Evolutionary conservation across 179 eudicot species (phyloP), one percentile per base, ranked within the genome.

Genomic region (Amaranthus tricolor): DNA sequence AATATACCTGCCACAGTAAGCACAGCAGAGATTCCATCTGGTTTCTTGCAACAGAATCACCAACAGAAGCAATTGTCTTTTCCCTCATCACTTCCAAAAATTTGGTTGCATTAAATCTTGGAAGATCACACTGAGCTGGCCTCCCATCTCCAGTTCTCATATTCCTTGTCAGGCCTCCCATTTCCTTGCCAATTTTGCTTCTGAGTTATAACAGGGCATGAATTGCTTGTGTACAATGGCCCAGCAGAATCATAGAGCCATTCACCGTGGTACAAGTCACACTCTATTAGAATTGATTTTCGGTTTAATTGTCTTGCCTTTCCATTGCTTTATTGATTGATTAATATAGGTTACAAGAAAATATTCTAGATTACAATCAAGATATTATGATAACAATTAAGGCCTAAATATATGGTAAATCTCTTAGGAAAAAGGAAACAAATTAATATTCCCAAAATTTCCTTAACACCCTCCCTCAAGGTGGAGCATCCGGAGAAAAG

Each of bases 1-100:
- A n/a, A n/a, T n/a, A n/a, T 82, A 86, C 96, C 98, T 93, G 94
- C 98, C 96, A 91, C 43, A 91, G 86, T 70, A 93, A 84, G 83
- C 98, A 93, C 72, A 93, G 70, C 74, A 93, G 75, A 13, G 98
- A 91, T 68, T 93, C 96, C 96, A 93, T 91, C 84, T 93, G 98
- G 81, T 93, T 93, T 74, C 94, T 84, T 72, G 97, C 94, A 78
- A 93, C 94, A 17, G 96, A 93, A 70, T 93, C 96, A 52, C 97
- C 98, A 70, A 93, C 83, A 74, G 88, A 91, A 75, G 98, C 98
- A 76, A 93, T 80, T 19, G 96, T 91, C 82, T 93, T 93, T 53
- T 94, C 94, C 69, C 92, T 93, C 98, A 93, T 89, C 66, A 93
- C 45, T 80, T 91, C 94, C 80, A 93, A 77, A 74, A 93, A 93